Percentiles rank a stretch among this genome's conserved stretches.
Conservation (phyloP, 225 moss, liverwort and hornwort species). For the Bryum argenteum region DNA sequence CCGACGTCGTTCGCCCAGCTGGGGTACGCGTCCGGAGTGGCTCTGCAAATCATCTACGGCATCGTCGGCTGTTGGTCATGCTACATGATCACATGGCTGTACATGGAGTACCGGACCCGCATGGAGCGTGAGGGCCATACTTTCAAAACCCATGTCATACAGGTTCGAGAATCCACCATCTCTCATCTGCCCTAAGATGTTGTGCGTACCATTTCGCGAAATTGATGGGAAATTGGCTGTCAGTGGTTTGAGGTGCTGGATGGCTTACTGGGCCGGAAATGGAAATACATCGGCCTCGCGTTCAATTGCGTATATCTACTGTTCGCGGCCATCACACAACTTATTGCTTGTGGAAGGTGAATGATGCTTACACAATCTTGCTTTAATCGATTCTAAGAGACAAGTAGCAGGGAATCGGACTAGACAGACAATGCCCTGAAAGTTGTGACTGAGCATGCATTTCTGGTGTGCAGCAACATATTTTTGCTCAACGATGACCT, state of each 20-base stretch:
- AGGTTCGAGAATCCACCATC: constrained; percentile 30
- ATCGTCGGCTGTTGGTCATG: constrained; percentile 55
- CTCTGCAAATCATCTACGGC: constrained; percentile 64
- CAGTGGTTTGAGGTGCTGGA: constrained; percentile 97
- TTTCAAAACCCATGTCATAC: constrained; percentile 72
- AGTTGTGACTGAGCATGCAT: background rate
- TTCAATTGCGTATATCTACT: constrained; percentile 85
- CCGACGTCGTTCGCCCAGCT: constrained; percentile 85
- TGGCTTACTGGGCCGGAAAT: constrained; percentile 72
- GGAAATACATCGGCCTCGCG: constrained; percentile 73
- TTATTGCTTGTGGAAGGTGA: constrained; percentile 92
- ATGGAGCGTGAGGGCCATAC: constrained; percentile 58
- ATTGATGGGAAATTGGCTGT: background rate
- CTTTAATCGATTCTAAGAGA: background rate
- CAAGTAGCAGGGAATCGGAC: background rate
- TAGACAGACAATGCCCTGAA: background rate
- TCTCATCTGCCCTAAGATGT: background rate
- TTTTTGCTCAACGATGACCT: constrained; percentile 71
- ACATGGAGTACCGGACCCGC: constrained; percentile 54
- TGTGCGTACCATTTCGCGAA: background rate
- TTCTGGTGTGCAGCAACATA: constrained; percentile 62
- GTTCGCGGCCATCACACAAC: constrained; percentile 84
- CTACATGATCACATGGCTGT: constrained; percentile 62
- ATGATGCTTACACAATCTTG: background rate
- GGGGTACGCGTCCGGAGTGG: constrained; percentile 60